phyloP scores from a whole-genome alignment of 116 monocot genomes.

The Cymodocea nodosa region DNA sequence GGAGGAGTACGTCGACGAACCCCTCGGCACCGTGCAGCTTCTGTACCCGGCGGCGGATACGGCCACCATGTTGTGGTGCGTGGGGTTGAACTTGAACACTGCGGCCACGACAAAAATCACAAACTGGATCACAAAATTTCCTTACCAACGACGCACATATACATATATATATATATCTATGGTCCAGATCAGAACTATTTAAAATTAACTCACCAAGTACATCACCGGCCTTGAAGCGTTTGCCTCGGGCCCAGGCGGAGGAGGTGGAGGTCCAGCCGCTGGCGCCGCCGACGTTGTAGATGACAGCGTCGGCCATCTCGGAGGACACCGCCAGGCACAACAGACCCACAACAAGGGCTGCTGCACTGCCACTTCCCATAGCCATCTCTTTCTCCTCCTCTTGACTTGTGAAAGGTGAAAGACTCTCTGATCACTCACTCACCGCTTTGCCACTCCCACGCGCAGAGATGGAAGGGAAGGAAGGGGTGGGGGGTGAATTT shows the following conservation, averaged over 20 bases:
- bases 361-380: conserved; percentile 13
- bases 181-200: no score
- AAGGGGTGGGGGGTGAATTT: no score
- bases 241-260: conserved; percentile 31
- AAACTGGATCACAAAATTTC: background rate
- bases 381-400: background rate
- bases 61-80: conserved; percentile 44
- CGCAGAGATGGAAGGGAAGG: no score
- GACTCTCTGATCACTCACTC: no score
- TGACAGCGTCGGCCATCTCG: conserved; percentile 23
- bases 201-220: conserved; percentile 25
- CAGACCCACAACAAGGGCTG: background rate
- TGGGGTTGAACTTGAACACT: conserved; percentile 54
- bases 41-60: conserved; percentile 42
- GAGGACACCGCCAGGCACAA: background rate
- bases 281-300: conserved; percentile 34
- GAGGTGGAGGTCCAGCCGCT: conserved; percentile 49
- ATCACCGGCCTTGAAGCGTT: conserved; percentile 54
- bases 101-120: background rate
- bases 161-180: background rate
- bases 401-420: background rate
- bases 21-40: conserved; percentile 17
- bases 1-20: conserved; percentile 17
- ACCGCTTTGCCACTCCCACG: no score
- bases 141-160: background rate